Percentiles rank a stretch among this genome's conserved stretches.
phyloP scores from a whole-genome alignment of 2,329 filamentous ascomycete species.

The Aspergillus terreus region DNA sequence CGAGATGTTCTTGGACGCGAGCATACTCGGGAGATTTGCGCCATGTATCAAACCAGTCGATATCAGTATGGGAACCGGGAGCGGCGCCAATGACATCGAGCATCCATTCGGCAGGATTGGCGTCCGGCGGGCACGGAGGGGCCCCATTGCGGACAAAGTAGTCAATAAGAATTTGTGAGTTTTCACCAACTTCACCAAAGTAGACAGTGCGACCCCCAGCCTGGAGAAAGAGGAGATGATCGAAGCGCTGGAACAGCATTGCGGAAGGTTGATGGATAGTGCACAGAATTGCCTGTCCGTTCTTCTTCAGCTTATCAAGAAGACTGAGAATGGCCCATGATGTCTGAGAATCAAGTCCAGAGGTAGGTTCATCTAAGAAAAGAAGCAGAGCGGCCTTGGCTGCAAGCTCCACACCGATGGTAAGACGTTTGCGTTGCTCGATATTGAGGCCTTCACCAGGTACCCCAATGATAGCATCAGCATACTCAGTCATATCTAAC shows the following conservation, averaged over 20 bases:
- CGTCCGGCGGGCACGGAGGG: slow-evolving; percentile 51
- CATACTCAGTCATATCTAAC: slow-evolving; percentile 81
- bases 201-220: slow-evolving; percentile 62
- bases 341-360: slow-evolving; percentile 82
- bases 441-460: slow-evolving; percentile 68
- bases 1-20: slow-evolving; percentile 3
- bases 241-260: slow-evolving; percentile 81
- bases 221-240: slow-evolving; percentile 58
- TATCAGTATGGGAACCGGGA: slow-evolving; percentile 54
- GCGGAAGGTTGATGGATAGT: slow-evolving; percentile 92
- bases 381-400: slow-evolving; percentile 83
- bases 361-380: slow-evolving; percentile 88
- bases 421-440: slow-evolving; percentile 67
- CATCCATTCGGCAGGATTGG: slow-evolving; percentile 72
- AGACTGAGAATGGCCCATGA: slow-evolving; percentile 84
- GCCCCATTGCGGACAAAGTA: slow-evolving; percentile 61
- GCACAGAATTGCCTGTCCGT: slow-evolving; percentile 82
- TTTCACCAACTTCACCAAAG: slow-evolving; percentile 59
- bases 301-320: slow-evolving; percentile 79
- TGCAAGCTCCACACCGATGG: slow-evolving; percentile 88
- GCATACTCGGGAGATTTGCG: slow-evolving; percentile 55
- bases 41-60: slow-evolving; percentile 54
- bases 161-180: slow-evolving; percentile 51
- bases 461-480: slow-evolving; percentile 82
- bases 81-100: slow-evolving; percentile 53